A percentile compares a stretch with the other conserved stretches of the same genome.
Evolutionary conservation across 306 rosid species (phyloP).

Genomic region (Neltuma alba): DNA sequence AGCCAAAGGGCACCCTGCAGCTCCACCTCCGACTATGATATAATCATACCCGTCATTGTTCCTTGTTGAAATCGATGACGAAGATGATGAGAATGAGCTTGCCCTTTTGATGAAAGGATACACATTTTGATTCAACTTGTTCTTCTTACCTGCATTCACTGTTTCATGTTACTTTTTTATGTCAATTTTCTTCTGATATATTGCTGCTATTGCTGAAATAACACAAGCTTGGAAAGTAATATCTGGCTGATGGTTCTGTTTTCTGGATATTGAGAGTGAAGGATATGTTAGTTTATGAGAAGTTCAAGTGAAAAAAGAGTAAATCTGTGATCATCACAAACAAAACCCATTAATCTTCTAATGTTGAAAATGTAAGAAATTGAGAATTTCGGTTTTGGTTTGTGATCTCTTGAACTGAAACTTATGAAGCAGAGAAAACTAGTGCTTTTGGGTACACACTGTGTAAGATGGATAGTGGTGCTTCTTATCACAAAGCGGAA

Average conservation of each 20-base stretch:
- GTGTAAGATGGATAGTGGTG: slow-evolving; percentile 1
- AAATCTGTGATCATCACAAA: slow-evolving; percentile 1
- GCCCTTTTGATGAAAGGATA: slow-evolving; percentile 81
- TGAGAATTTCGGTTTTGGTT: neutral
- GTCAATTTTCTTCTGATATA: neutral
- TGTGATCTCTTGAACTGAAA: slow-evolving; percentile 34
- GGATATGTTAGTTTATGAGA: neutral
- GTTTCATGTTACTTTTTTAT: neutral
- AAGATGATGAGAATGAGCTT: slow-evolving; percentile 66
- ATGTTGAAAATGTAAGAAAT: neutral
- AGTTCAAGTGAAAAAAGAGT: neutral
- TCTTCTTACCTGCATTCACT: slow-evolving; percentile 35
- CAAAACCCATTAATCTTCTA: neutral
- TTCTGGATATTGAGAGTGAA: neutral
- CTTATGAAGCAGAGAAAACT: slow-evolving; percentile 21
- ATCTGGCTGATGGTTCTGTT: neutral
- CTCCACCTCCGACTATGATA: slow-evolving; percentile 91
- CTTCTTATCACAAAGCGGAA: neutral
- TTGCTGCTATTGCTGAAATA: slow-evolving; percentile 25
- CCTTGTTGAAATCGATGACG: slow-evolving; percentile 37
- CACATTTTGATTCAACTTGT: neutral
- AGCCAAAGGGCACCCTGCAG: slow-evolving; percentile 94
- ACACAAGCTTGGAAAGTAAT: neutral
- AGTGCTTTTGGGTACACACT: slow-evolving; percentile 4
- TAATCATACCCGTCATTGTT: slow-evolving; percentile 59